Conservation (phyloP, 1,139 yeast genomes). For the Pichiaceae sp. region DNA sequence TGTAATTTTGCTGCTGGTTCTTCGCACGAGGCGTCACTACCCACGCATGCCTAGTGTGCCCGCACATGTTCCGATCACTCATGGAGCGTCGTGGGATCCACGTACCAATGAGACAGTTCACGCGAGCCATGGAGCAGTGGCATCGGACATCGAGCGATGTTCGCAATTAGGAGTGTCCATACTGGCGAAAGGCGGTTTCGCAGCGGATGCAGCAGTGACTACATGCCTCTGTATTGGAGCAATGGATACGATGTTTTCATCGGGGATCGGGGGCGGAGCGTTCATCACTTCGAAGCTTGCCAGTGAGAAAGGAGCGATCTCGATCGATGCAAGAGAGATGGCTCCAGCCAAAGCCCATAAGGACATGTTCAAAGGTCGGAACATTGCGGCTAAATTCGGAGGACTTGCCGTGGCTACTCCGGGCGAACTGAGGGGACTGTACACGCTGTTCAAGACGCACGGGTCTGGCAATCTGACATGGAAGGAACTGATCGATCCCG, state of each 20-base stretch:
- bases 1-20: no score
- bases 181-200: conserved; percentile 54
- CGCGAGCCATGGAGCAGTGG: conserved; percentile 56
- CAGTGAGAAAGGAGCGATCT: conserved; percentile 36
- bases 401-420: conserved; percentile 85
- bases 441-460: conserved; percentile 47
- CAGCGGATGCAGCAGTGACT: conserved; percentile 91
- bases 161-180: conserved; percentile 61
- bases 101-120: conserved; percentile 25
- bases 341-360: conserved; percentile 62
- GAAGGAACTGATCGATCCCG: conserved; percentile 71
- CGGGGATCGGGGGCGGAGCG: conserved; percentile 94
- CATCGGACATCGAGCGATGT: conserved; percentile 67
- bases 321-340: conserved; percentile 81
- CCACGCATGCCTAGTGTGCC: conserved; percentile 16
- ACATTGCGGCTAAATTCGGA: conserved; percentile 53
- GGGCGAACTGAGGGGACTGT: conserved; percentile 80
- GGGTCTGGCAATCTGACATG: conserved; percentile 69
- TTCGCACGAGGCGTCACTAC: no score
- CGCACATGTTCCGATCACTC: conserved; percentile 20
- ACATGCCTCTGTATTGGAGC: conserved; percentile 85
- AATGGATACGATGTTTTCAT: conserved; percentile 62
- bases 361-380: conserved; percentile 53
- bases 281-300: conserved; percentile 50
- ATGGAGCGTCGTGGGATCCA: conserved; percentile 32